These are phyloP conservation scores for Penicillium paradoxum DNA, from an alignment of 495 filamentous ascomycete genomes.

Conservation along the genomic window DNA sequence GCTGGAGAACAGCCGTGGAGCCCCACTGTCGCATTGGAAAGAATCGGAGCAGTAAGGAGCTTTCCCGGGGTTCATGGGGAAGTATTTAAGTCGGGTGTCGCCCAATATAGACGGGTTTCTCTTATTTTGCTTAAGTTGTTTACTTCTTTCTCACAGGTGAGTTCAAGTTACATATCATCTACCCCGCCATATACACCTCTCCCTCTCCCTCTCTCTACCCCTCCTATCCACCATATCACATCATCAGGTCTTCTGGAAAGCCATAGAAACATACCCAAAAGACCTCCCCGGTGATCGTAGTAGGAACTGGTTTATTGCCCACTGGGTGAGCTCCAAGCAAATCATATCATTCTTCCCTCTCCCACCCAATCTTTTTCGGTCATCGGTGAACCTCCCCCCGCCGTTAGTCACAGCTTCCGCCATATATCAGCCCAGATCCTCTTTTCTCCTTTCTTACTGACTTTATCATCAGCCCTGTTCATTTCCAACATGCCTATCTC, in stretches of 20 bases:
- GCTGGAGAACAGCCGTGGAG: conserved; percentile 23
- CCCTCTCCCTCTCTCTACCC: not conserved
- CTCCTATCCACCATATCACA: not conserved
- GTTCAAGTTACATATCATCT: conserved; percentile 13
- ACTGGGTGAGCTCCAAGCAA: conserved; percentile 18
- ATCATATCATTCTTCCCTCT: conserved; percentile 19
- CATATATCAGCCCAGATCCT: conserved; percentile 22
- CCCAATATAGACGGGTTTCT: conserved; percentile 14
- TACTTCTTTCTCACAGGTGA: conserved; percentile 18
- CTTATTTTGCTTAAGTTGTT: conserved; percentile 15
- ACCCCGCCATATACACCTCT: conserved; percentile 18
- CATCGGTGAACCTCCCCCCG: conserved; percentile 44
- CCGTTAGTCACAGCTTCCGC: conserved; percentile 34
- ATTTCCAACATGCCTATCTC: conserved; percentile 78
- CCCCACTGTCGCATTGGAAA: conserved; percentile 43
- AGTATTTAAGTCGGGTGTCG: conserved; percentile 30
- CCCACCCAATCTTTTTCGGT: conserved; percentile 40
- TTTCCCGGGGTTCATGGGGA: conserved; percentile 21
- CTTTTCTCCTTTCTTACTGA: conserved; percentile 22
- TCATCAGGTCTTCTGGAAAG: conserved; percentile 4
- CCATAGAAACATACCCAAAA: conserved; percentile 14
- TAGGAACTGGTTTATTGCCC: conserved; percentile 21
- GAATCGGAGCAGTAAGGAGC: conserved; percentile 36
- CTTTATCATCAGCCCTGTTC: conserved; percentile 24
- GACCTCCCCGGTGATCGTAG: conserved; percentile 15